phyloP scores from a whole-genome alignment of 2,329 filamentous ascomycete species.

The Fusarium euwallaceae region DNA sequence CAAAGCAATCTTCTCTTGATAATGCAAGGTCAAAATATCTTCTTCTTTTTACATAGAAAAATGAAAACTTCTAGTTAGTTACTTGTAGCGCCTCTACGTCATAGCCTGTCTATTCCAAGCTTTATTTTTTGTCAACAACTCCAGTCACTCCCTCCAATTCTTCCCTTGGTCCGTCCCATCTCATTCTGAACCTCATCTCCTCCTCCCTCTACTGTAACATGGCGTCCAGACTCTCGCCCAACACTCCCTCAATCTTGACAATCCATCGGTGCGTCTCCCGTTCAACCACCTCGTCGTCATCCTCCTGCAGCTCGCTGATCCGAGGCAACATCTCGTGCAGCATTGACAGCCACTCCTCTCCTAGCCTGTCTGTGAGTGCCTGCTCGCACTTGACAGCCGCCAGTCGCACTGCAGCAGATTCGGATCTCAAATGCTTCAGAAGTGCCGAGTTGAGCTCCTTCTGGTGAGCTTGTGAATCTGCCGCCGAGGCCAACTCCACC shows the following conservation, averaged over 20 bases:
- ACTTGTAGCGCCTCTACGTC: slow-evolving; percentile 18
- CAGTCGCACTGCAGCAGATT: slow-evolving; percentile 78
- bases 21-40: slow-evolving; percentile 11
- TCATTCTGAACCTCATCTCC: slow-evolving; percentile 45
- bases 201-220: slow-evolving; percentile 80
- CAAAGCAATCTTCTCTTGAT: background rate
- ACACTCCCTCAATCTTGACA: slow-evolving; percentile 85
- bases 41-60: slow-evolving; percentile 23
- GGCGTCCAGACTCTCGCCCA: slow-evolving; percentile 90
- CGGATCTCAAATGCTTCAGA: slow-evolving; percentile 82
- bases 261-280: slow-evolving; percentile 92
- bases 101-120: slow-evolving; percentile 28
- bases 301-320: slow-evolving; percentile 95
- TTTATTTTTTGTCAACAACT: slow-evolving; percentile 21
- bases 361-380: slow-evolving; percentile 81
- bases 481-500: slow-evolving; percentile 82
- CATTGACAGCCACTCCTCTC: slow-evolving; percentile 93
- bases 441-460: slow-evolving; percentile 87
- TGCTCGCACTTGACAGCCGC: slow-evolving; percentile 88
- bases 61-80: background rate
- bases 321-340: slow-evolving; percentile 96
- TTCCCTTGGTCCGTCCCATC: slow-evolving; percentile 28
- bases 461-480: slow-evolving; percentile 89
- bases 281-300: slow-evolving; percentile 95
- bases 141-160: slow-evolving; percentile 4